Conservation (phyloP, 1,139 yeast genomes). For the Blastobotrys buckinghamii region DNA sequence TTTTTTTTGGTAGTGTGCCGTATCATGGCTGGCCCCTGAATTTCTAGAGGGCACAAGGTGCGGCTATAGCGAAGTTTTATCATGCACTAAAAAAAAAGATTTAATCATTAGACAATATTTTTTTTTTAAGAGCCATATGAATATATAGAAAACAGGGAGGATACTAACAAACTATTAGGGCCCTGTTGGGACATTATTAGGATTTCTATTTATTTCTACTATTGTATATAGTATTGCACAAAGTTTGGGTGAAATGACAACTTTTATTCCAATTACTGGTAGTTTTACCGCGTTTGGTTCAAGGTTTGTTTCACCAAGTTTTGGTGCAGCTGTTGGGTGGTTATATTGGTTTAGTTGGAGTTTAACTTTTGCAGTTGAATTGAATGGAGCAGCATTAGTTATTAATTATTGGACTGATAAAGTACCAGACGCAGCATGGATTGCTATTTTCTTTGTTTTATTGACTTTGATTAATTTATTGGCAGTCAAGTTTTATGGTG, state of each 20-base stretch:
- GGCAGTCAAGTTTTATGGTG: conserved; percentile 63
- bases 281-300: conserved; percentile 28
- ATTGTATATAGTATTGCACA: conserved; percentile 54
- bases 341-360: conserved; percentile 88
- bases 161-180: too few relatives aligned
- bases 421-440: conserved; percentile 76
- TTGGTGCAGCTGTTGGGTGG: conserved; percentile 80
- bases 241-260: conserved; percentile 56
- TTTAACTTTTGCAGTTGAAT: conserved; percentile 74
- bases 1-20: too few relatives aligned
- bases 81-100: too few relatives aligned
- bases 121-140: too few relatives aligned
- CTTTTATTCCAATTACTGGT: conserved; percentile 44
- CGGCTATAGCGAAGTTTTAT: too few relatives aligned
- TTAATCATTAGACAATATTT: too few relatives aligned
- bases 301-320: conserved; percentile 44
- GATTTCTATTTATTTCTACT: conserved; percentile 47
- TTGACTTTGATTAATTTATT: conserved; percentile 48
- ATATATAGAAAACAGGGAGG: too few relatives aligned
- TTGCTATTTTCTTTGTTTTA: conserved; percentile 57
- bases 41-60: too few relatives aligned
- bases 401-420: conserved; percentile 67
- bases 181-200: conserved; percentile 58
- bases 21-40: too few relatives aligned
- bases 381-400: conserved; percentile 74